Evolutionary conservation across 1,284 basidiomycete genomes (phyloP), one percentile per base, ranked within the genome.

Genomic region (Anthracocystis panici-leucophaei): DNA sequence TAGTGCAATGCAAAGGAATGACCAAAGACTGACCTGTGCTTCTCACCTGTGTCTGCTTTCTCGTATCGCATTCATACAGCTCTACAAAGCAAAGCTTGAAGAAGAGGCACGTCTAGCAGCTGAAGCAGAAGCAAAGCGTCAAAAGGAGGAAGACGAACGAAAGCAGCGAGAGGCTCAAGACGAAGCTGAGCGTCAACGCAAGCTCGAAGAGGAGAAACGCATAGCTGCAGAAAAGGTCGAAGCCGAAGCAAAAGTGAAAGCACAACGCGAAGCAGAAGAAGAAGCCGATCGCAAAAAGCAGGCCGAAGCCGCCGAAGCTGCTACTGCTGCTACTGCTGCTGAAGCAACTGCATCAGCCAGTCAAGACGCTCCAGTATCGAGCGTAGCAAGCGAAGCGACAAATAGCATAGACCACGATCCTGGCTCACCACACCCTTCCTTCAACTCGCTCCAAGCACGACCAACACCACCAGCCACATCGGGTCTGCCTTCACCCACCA

Each of bases 381-480:
- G 54, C 33, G 68, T 61, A 23, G 57, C 45, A 20, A 52, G 54
- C 5, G 63, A 71, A 51, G 63, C 55, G 18, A 14, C 54, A 1
- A 65, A 55, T 35, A 23, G 54, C 6, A 52, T 46, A 23, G 61
- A 61, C 18, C 56, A 48, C 10, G 57, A 56, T 3, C 64, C 65
- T 7, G 74, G 69, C n/a, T 80, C 78, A 3, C 79, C 79, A 2
- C 67, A 78, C 57, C 79, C 79, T 0, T 78, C 75, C 2, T 81
- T 82, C 62, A 77, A 73, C 48, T 82, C 80, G 8, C 76, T 82
- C 12, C 68, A 64, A 60, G 80, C 79, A 2, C 59, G 79, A 16
- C 80, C 80, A 0, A 82, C 80, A 9, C 80, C 80, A 11, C 80
- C 80, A 14, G 72, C 74, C 10, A 80, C 79, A 0, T 80, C 78